Evolutionary conservation across 208 protist genomes (phyloP), one percentile per base, ranked within the genome.

Genomic region (Leishmania lainsoni): DNA sequence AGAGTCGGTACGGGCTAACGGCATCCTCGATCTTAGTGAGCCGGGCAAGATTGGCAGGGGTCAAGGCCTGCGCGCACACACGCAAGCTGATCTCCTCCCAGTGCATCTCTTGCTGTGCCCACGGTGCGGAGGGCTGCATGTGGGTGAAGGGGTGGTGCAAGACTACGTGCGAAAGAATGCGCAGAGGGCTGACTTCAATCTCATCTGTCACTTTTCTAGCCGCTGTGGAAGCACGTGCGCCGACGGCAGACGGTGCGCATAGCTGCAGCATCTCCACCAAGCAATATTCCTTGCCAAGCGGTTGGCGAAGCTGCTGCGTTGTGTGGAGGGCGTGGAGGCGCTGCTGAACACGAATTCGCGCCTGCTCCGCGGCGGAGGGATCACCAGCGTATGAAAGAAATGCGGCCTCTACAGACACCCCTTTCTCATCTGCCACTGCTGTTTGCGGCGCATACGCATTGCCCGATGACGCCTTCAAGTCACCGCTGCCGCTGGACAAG

Each of bases 61-160:
- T 26, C 29, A 85, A 58, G 26, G 58, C 51, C 63, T 20, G 63
- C 42, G 29, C 61, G 26, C 45, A 20, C 61, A 26, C 63, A 58
- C 48, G 17, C 49, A 63, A 72, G 76, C 63, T 66, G 39, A 81
- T 78, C 14, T 66, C 72, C 9, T 85, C 82, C 82, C 82, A 85
- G 52, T 75, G 73, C 32, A 85, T 52, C 77, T 81, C 82, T 20
- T 81, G 82, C 51, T 87, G 89, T 22, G 92, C 91, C 76, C 80
- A 81, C 56, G 80, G 39, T 29, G 77, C 79, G 39, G 88, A 83
- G 22, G 93, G 93, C 58, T 65, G 84, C 22, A 77, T 58, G 81
- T 88, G 87, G 22, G 89, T 68, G 83, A 95, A 90, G 12, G 93
- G 91, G 73, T 97, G 93, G 71, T 79, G 71, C 68, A 97, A 76